A percentile compares a stretch with the other conserved stretches of the same genome.
phyloP scores from a whole-genome alignment of 257 asterid genomes.

The Solanum piurae region DNA sequence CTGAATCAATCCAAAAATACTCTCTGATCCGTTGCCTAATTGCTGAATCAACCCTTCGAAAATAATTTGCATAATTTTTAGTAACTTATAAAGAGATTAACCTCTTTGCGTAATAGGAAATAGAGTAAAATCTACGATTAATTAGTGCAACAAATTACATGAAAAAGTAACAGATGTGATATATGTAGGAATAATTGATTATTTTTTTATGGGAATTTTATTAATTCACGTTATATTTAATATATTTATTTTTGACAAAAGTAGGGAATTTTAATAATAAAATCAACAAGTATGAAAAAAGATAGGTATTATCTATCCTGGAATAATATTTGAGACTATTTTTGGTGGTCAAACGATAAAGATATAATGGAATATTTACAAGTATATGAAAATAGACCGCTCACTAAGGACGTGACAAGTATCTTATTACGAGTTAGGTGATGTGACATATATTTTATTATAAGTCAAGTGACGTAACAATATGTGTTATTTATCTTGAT shows the following conservation, averaged over 20 bases:
- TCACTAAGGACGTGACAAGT: too few species aligned
- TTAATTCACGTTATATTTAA: background rate
- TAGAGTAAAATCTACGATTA: background rate
- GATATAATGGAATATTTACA: too few species aligned
- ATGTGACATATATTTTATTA: too few species aligned
- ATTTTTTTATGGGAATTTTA: background rate
- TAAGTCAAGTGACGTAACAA: too few species aligned
- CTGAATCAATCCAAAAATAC: too few species aligned
- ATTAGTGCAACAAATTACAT: background rate
- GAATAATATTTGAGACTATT: too few species aligned
- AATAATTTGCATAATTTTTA: background rate
- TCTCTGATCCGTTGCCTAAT: background rate
- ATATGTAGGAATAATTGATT: background rate
- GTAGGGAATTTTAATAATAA: background rate
- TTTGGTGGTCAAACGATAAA: too few species aligned
- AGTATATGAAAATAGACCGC: too few species aligned
- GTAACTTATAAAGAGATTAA: background rate
- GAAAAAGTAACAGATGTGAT: background rate
- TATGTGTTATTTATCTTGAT: too few species aligned
- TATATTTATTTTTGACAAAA: background rate
- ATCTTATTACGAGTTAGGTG: too few species aligned
- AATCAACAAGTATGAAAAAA: too few species aligned
- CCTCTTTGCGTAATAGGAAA: background rate
- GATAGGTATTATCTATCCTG: too few species aligned
- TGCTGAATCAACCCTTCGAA: background rate